Conservation (phyloP, 2,329 filamentous ascomycete species). For the Phaeoacremonium minimum region DNA sequence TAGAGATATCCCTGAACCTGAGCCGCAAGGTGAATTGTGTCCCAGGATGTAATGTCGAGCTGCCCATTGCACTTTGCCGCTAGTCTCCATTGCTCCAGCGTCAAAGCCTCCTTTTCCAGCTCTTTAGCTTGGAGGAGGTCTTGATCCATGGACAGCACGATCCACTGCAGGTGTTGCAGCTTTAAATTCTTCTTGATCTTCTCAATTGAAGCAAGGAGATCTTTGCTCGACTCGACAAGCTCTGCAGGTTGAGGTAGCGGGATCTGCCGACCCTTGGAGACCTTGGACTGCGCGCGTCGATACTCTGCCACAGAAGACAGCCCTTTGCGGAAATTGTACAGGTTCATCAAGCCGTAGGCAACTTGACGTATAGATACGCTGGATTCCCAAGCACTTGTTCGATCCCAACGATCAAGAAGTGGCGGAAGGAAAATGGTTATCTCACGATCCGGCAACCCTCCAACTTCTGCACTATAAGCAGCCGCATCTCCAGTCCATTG, state of each 20-base stretch:
- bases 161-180: conserved; percentile 21
- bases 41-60: conserved; percentile 42
- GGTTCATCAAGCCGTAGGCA: conserved; percentile 29
- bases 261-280: conserved; percentile 22
- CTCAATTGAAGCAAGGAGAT: conserved; percentile 17
- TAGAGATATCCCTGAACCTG: conserved; percentile 58
- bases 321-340: background rate
- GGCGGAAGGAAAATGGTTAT: conserved; percentile 29
- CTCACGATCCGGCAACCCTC: too few species aligned
- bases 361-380: conserved; percentile 28
- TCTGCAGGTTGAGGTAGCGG: conserved; percentile 17
- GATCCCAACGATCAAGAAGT: conserved; percentile 30
- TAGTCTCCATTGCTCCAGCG: conserved; percentile 20
- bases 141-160: conserved; percentile 27
- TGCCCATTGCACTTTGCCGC: conserved; percentile 19
- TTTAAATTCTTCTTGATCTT: conserved; percentile 12
- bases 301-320: conserved; percentile 29
- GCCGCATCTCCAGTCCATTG: conserved; percentile 9
- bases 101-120: conserved; percentile 23
- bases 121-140: conserved; percentile 26
- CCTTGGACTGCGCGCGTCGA: conserved; percentile 24
- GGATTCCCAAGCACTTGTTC: conserved; percentile 31
- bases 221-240: conserved; percentile 13
- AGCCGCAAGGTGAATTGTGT: conserved; percentile 55
- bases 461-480: too few species aligned